phyloP scores from a whole-genome alignment of 305 asterid species.

The Ilex paraguariensis region DNA sequence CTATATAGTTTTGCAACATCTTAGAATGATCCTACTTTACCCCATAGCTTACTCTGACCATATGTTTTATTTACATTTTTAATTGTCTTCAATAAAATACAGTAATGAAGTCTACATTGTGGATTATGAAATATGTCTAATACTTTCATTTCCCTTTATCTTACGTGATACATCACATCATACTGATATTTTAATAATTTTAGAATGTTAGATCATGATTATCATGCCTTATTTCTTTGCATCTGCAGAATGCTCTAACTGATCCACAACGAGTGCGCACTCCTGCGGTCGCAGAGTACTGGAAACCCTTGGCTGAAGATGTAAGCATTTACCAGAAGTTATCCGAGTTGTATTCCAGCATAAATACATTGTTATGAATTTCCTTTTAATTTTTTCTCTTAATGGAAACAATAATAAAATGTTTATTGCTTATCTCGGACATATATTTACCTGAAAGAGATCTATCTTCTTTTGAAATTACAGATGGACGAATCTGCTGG shows the following conservation, averaged over 20 bases:
- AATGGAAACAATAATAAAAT: too few relatives aligned
- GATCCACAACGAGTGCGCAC: conserved; percentile 85
- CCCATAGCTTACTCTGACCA: too few relatives aligned
- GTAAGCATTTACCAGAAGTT: conserved; percentile 46
- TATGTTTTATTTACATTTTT: too few relatives aligned
- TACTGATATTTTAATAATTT: too few relatives aligned
- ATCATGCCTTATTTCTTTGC: conserved; percentile 1
- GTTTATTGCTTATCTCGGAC: background rate
- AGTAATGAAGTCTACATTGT: too few relatives aligned
- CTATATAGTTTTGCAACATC: too few relatives aligned
- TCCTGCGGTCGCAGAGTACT: conserved; percentile 78
- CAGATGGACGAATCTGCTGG: conserved; percentile 99
- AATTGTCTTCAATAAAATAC: too few relatives aligned
- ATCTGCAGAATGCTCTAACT: conserved; percentile 73
- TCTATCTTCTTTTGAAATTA: conserved; percentile 22
- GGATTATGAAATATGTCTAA: too few relatives aligned
- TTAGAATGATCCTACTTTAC: too few relatives aligned
- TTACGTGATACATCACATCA: too few relatives aligned
- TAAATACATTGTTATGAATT: background rate
- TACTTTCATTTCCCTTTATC: too few relatives aligned
- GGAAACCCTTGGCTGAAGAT: conserved; percentile 97
- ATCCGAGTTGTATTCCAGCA: conserved; percentile 8
- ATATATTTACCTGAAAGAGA: conserved; percentile 8
- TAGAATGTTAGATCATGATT: background rate
- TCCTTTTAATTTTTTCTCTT: too few relatives aligned